These are phyloP conservation scores for Effrenium voratum DNA, from an alignment of 73 alveolate genomes.

Conservation along the genomic window DNA sequence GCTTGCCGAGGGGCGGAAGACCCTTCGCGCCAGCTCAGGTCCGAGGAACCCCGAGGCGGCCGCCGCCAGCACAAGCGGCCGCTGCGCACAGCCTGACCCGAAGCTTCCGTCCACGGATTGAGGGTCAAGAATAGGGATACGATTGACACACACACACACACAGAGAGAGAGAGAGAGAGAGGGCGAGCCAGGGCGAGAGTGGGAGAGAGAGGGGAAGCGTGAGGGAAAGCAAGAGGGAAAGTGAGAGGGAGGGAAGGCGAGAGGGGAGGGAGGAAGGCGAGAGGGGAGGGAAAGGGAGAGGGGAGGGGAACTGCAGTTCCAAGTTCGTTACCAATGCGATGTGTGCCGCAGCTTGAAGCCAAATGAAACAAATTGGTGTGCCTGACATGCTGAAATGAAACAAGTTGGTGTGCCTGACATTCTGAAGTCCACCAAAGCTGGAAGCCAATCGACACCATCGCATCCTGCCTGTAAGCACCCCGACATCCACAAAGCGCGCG, in stretches of 20 bases:
- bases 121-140: not conserved
- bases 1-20: not conserved
- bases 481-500: constrained; percentile 4
- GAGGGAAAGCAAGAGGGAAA: not conserved
- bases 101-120: not conserved
- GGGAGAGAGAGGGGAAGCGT: not conserved
- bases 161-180: not conserved
- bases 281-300: not conserved
- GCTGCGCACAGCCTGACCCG: not conserved
- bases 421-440: too few species aligned
- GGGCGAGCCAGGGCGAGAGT: not conserved
- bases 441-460: not conserved
- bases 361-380: too few species aligned
- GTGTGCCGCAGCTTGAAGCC: too few species aligned
- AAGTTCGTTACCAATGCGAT: too few species aligned
- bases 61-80: not conserved
- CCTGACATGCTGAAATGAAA: too few species aligned
- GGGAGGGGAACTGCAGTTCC: not conserved
- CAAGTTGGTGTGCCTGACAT: too few species aligned
- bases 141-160: not conserved
- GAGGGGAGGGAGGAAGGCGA: not conserved
- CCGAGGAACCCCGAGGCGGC: constrained; percentile 9
- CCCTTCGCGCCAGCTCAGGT: not conserved
- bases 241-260: not conserved
- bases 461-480: not conserved